Evolutionary conservation across 2,329 filamentous ascomycete species (phyloP), one percentile per base, ranked within the genome.

Genomic region (Epicoccum sorghinum): DNA sequence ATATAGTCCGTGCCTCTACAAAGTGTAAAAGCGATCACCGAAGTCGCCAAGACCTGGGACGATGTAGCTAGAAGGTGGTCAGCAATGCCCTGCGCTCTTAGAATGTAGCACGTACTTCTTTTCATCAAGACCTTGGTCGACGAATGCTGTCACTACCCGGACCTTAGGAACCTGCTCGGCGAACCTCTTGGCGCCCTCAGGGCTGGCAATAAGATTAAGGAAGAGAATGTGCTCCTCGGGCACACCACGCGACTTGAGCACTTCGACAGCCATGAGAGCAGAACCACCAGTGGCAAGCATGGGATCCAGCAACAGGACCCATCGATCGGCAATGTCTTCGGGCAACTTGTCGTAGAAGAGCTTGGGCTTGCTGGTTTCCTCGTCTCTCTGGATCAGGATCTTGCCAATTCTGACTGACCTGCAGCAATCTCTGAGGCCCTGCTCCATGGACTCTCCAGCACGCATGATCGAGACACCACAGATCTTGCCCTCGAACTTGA

Each of bases 211-310:
- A 57, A 99, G 80, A 75, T 99, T 99, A 54, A 99, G 82, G 79
- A 99, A 99, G 35, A 98, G 81, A 58, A 99, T 99, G 53, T 90
- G 89, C 64, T 98, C 91, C 77, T 98, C 95, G 0, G 93, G 92
- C 4, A 99, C 95, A 29, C 95, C 95, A 61, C 90, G 88, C 35
- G 87, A 87, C 73, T 90, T 96, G 64, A 99, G 82, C 3, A 97
- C 91, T 61, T 98, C 91, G 14, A 98, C 93, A 27, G 95, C 95
- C 90, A 99, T 96, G 52, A 92, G 95, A 47, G 95, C 95, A 53
- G 93, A 97, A 41, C 95, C 95, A 64, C 93, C 93, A 65, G 95
- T 99, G 53, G 95, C 95, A 78, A 99, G 93, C 95, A 99, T 99
- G n/a, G 95, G 95, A 73, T 99, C 95, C 40, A 99, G 79, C 39